phyloP scores from a whole-genome alignment of 1,139 yeast species.

The Chernovozyma aurita region DNA sequence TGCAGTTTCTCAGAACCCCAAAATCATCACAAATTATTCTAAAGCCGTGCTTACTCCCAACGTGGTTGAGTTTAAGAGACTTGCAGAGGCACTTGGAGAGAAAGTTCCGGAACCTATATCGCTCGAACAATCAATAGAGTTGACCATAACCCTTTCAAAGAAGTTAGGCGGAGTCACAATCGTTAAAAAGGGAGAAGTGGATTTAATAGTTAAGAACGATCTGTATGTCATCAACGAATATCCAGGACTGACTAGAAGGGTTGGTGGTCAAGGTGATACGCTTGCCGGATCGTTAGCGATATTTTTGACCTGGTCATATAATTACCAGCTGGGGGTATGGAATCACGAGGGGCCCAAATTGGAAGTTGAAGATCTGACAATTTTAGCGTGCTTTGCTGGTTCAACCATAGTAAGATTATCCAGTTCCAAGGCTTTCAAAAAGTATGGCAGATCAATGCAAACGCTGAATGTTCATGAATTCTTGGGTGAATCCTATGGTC shows the following conservation, averaged over 20 bases:
- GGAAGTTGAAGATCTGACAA: constrained; percentile 33
- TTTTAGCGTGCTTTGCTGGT: constrained; percentile 75
- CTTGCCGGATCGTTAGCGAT: constrained; percentile 43
- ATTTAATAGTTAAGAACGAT: constrained; percentile 55
- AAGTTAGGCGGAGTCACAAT: constrained; percentile 60
- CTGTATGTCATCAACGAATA: constrained; percentile 33
- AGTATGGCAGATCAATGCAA: constrained; percentile 74
- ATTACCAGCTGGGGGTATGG: constrained; percentile 59
- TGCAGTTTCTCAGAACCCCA: constrained; percentile 54
- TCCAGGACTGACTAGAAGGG: constrained; percentile 54
- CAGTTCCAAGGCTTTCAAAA: constrained; percentile 57
- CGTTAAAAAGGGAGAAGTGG: constrained; percentile 67
- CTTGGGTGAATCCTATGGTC: constrained; percentile 61
- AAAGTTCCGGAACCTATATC: constrained; percentile 23
- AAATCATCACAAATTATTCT: constrained; percentile 43
- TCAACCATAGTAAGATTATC: constrained; percentile 65
- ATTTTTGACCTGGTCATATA: constrained; percentile 41
- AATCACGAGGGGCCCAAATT: constrained; percentile 18
- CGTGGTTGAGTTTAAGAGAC: constrained; percentile 73
- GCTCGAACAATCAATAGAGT: constrained; percentile 18
- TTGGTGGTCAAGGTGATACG: constrained; percentile 49
- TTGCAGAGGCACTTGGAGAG: constrained; percentile 41
- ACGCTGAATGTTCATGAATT: constrained; percentile 74
- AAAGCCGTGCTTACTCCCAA: constrained; percentile 82
- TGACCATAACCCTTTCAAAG: constrained; percentile 45